Percentiles rank a stretch among this genome's conserved stretches.
These are phyloP conservation scores for Petunia secreta DNA, from an alignment of 257 asterid species.

Conservation along the genomic window DNA sequence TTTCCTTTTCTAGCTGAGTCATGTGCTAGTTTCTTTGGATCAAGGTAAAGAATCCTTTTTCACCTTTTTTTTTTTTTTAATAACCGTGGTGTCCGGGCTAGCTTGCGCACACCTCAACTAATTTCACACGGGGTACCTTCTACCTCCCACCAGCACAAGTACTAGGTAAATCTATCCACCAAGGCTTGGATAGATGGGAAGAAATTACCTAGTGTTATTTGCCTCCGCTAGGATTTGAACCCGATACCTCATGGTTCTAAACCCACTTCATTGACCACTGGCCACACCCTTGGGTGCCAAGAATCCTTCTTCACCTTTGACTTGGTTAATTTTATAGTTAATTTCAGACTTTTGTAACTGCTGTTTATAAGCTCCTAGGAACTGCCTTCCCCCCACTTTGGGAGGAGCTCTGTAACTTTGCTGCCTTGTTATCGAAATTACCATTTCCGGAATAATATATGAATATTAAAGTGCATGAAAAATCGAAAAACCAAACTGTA, in stretches of 20 bases:
- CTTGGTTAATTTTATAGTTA: constrained; percentile 12
- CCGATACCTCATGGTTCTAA: no score
- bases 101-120: no score
- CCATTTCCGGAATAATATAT: not conserved
- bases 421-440: not conserved
- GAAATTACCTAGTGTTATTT: no score
- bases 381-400: not conserved
- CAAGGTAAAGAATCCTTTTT: not conserved
- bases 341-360: not conserved
- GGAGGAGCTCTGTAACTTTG: not conserved
- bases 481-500: not conserved
- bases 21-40: not conserved
- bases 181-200: no score
- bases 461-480: not conserved
- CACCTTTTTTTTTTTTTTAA: no score
- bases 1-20: not conserved
- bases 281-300: no score
- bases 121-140: no score
- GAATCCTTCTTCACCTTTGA: not conserved
- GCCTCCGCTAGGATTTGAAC: no score
- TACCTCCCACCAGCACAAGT: no score
- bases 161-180: no score
- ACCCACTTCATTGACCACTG: no score
- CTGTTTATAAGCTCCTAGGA: not conserved
- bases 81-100: no score